phyloP scores from a whole-genome alignment of 225 moss, liverwort and hornwort species.

The Pseudoscleropodium purum region DNA sequence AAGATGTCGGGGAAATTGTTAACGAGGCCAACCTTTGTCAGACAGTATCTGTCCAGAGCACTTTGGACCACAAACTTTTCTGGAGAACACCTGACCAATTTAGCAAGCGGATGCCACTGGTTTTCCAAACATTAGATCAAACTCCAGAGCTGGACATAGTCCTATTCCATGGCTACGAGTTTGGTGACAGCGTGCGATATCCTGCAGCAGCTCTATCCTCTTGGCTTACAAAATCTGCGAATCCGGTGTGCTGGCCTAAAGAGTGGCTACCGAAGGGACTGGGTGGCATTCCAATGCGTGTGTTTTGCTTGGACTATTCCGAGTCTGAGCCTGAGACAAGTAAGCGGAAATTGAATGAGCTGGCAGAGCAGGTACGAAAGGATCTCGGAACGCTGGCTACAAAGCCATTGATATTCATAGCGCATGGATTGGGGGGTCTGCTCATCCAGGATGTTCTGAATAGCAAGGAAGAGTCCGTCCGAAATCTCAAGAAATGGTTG shows the following conservation, averaged over 20 bases:
- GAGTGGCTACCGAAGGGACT: slow-evolving; percentile 14
- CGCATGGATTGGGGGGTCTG: slow-evolving; percentile 36
- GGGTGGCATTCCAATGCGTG: slow-evolving; percentile 17
- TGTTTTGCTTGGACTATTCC: slow-evolving; percentile 16
- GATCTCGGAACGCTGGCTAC: slow-evolving; percentile 3
- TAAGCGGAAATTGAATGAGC: slow-evolving; percentile 2
- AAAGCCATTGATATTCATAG: slow-evolving; percentile 26
- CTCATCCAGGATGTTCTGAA: slow-evolving; percentile 25
- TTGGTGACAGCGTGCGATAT: not conserved
- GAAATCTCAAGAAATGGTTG: not conserved
- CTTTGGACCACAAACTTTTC: not conserved
- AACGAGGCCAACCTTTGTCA: not conserved
- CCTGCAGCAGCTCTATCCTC: slow-evolving; percentile 14
- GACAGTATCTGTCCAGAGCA: not conserved
- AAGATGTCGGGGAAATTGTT: not conserved
- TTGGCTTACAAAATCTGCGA: slow-evolving; percentile 17
- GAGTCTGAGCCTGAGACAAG: not conserved
- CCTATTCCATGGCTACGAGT: slow-evolving; percentile 37
- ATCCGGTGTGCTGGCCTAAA: slow-evolving; percentile 20
- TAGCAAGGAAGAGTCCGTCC: slow-evolving; percentile 7
- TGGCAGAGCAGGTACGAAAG: slow-evolving; percentile 25
- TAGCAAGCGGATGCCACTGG: slow-evolving; percentile 6
- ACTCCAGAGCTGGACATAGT: slow-evolving; percentile 19
- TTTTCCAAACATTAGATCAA: not conserved
- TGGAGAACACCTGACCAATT: slow-evolving; percentile 6